A percentile compares a stretch with the other conserved stretches of the same genome.
These are phyloP conservation scores for Penicillium canariense DNA, from an alignment of 495 filamentous ascomycete species.

Conservation along the genomic window DNA sequence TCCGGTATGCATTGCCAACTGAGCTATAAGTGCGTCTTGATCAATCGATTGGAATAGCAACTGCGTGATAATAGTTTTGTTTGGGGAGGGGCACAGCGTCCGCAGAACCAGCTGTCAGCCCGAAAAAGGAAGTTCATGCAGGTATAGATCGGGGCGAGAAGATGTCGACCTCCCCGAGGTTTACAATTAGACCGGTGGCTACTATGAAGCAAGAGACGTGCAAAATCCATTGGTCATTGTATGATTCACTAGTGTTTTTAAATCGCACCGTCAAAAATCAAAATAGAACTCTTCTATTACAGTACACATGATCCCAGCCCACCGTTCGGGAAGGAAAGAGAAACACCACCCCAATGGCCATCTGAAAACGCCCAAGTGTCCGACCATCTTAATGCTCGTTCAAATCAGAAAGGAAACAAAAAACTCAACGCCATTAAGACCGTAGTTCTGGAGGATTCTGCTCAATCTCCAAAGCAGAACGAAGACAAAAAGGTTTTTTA, in stretches of 20 bases:
- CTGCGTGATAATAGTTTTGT: constrained; percentile 2
- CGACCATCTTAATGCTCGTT: constrained; percentile 27
- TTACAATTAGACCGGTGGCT: neutral
- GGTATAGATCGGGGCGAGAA: neutral
- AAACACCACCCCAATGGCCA: constrained; percentile 15
- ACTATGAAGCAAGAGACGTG: neutral
- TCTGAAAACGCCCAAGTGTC: constrained; percentile 22
- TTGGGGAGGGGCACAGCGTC: neutral
- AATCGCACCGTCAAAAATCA: neutral
- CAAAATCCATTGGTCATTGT: no score
- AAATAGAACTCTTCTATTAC: constrained; percentile 16
- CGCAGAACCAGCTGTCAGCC: neutral
- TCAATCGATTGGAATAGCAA: constrained; percentile 1
- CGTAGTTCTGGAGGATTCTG: neutral
- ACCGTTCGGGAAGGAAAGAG: constrained; percentile 1
- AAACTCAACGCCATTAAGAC: neutral
- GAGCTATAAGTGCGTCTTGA: neutral
- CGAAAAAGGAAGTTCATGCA: neutral
- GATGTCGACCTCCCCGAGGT: neutral
- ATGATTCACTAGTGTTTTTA: no score
- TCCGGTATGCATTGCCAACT: neutral
- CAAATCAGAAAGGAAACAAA: constrained; percentile 9
- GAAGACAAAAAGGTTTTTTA: constrained; percentile 3
- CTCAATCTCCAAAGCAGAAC: neutral
- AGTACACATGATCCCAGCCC: constrained; percentile 15